Evolutionary conservation across 495 filamentous ascomycete genomes (phyloP), one percentile per base, ranked within the genome.

Genomic region (Daldinia bambusicola): DNA sequence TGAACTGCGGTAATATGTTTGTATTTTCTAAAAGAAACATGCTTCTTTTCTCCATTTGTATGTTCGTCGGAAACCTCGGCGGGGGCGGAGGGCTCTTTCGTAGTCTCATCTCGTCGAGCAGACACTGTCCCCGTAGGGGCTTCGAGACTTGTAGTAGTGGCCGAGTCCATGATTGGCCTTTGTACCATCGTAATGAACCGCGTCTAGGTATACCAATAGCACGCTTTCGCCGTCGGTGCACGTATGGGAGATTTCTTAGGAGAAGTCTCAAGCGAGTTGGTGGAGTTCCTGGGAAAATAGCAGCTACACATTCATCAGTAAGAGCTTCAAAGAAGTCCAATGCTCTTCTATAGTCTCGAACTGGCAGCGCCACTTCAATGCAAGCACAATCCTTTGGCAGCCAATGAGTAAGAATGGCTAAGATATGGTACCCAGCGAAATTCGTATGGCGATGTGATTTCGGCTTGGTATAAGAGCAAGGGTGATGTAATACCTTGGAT

Each of bases 1-100:
- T 99, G 95, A 45, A 95, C 88, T 12, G 93, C 93, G 69, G 90
- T 91, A 56, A 95, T 86, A 88, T 99, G 95, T 63, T 90, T 90
- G 81, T 97, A 98, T 78, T 92, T 92, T 22, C 52, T 75, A n/a
- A 71, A 26, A 37, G 57, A 36, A 36, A 57, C 62, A 6, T 66
- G 63, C 55, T 71, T 66, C 56, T 61, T 71, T 43, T 74, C 63
- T 51, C 55, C 45, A 20, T 50, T 43, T 48, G 58, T 56, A 20
- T 55, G 53, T 0, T 30, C 30, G 18, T 38, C 55, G 9, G 69
- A 22, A 36, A 34, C 34, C 13, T 60, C 30, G 8, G 14, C 62
- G 1, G 37, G 61, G 10, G 32, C 37, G 22, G 37, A 55, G 1
- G 59, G 6, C 37, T 65, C 63, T 43, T 40, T 55, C 51, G 64